Base-by-base conservation (phyloP, 441 rosid genomes). In the Croton setiger region DNA sequence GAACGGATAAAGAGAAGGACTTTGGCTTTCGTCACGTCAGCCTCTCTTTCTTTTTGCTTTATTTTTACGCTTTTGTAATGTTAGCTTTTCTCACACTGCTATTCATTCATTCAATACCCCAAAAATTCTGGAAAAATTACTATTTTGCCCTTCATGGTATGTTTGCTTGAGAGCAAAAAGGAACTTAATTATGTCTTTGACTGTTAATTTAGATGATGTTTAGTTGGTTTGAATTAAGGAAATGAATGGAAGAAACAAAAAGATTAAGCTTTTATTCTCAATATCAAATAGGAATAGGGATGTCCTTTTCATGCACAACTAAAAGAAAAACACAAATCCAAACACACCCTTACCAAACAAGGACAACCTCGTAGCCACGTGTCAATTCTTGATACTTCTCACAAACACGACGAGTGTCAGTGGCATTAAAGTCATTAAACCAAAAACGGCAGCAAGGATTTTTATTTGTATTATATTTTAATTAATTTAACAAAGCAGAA, bases 401-500 rank as follows among this genome's bases (percentile, higher is more conserved):
- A 0, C 23, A 52, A 52, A 18, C 55, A 31, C 37, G 6, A 2
- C 5, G 17, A 48, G 31, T 71, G 66, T 12, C 21, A 48, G 31
- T 71, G 66, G 66, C 20, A n/a, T 43, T 71, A 31, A 53, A 23
- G 23, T 59, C 66, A 45, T 27, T 45, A 14, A 13, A 15, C 7
- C 9, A 48, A 48, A 48, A 48, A 6, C 8, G 43, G 43, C 31
- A 27, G 31, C 31, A 27, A 27, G 31, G 31, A 27, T 27, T 27
- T 27, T 27, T 27, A 61, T 64, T 62, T 72, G 70, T 63, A 3
- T 1, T 27, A 27, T 27, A 27, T 27, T 27, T 27, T 27, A 27
- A 27, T 27, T 27, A 27, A 27, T 68, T 68, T 58, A 53, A 27
- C 71, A 47, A 76, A 64, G 66, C 74, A 18, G 52, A 73, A 66